phyloP scores from a whole-genome alignment of 2,329 filamentous ascomycete genomes.

The Pseudogymnoascus destructans region DNA sequence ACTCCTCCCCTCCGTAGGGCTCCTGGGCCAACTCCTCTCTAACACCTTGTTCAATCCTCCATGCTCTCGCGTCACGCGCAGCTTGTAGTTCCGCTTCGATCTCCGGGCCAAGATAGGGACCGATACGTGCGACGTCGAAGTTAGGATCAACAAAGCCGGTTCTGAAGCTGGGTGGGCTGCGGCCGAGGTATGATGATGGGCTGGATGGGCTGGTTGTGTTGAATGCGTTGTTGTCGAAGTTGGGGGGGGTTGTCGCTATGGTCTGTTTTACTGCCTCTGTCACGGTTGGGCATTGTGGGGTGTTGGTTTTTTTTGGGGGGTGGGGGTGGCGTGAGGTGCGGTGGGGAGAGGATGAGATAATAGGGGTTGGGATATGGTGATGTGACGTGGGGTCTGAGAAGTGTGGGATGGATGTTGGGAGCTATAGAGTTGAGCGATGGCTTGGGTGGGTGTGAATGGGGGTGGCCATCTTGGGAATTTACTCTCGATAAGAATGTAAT shows the following conservation, averaged over 20 bases:
- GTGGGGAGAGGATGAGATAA: neutral
- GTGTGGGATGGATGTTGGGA: neutral
- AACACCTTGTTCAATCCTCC: too few relatives aligned
- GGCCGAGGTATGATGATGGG: too few relatives aligned
- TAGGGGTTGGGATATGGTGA: neutral
- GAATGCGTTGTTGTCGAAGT: neutral
- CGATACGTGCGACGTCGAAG: too few relatives aligned
- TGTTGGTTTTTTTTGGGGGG: neutral
- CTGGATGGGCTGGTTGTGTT: neutral
- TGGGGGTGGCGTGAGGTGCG: neutral
- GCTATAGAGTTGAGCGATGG: neutral
- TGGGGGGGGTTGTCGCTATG: too few relatives aligned
- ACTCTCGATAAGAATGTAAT: neutral
- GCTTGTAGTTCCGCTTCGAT: too few relatives aligned
- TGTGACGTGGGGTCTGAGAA: neutral
- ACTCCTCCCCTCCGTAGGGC: too few relatives aligned
- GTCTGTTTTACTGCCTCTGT: too few relatives aligned
- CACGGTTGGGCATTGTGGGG: neutral
- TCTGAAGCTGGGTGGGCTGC: too few relatives aligned
- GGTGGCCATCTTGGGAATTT: neutral
- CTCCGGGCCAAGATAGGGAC: too few relatives aligned
- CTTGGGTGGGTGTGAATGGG: neutral
- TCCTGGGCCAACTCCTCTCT: too few relatives aligned
- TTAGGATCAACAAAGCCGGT: too few relatives aligned
- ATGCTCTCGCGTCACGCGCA: too few relatives aligned